Conservation (phyloP, 768 basidiomycete genomes). For the Albatrellus ellisii region DNA sequence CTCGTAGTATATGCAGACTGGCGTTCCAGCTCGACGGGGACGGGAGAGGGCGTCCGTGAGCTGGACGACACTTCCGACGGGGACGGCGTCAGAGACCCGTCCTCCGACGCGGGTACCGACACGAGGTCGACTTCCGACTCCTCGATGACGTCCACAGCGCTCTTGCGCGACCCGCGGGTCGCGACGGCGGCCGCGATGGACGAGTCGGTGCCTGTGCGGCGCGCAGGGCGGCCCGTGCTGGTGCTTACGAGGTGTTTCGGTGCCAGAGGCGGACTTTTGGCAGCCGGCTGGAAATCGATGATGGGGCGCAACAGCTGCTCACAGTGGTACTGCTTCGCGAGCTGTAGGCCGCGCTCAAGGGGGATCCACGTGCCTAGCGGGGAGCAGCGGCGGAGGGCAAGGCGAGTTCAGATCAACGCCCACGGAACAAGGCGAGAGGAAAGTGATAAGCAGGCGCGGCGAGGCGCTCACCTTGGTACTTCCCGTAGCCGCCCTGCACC, state of each 20-base stretch:
- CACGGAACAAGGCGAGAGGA: background rate
- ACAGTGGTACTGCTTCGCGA: constrained; percentile 91
- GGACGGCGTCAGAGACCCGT: constrained; percentile 83
- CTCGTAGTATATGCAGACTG: constrained; percentile 30
- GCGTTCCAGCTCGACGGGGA: constrained; percentile 45
- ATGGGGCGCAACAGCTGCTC: constrained; percentile 80
- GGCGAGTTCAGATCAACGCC: background rate
- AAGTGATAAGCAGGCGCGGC: background rate
- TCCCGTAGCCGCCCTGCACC: constrained; percentile 98
- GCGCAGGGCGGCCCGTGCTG: constrained; percentile 33
- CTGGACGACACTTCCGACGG: constrained; percentile 77
- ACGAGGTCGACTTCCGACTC: constrained; percentile 47
- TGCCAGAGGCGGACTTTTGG: constrained; percentile 86
- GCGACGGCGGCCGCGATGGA: constrained; percentile 21
- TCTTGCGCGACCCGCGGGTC: constrained; percentile 53
- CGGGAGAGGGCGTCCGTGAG: constrained; percentile 90
- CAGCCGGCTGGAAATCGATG: constrained; percentile 84
- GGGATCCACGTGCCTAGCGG: constrained; percentile 93
- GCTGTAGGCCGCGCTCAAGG: constrained; percentile 71
- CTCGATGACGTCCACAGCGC: constrained; percentile 31
- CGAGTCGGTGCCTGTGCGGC: constrained; percentile 15
- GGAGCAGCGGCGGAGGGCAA: background rate
- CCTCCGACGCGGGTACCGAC: constrained; percentile 69
- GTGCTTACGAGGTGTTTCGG: constrained; percentile 89
- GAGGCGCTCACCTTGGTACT: constrained; percentile 78